Evolutionary conservation across 305 asterid species (phyloP).

Genomic region (Rubia peregrina): DNA sequence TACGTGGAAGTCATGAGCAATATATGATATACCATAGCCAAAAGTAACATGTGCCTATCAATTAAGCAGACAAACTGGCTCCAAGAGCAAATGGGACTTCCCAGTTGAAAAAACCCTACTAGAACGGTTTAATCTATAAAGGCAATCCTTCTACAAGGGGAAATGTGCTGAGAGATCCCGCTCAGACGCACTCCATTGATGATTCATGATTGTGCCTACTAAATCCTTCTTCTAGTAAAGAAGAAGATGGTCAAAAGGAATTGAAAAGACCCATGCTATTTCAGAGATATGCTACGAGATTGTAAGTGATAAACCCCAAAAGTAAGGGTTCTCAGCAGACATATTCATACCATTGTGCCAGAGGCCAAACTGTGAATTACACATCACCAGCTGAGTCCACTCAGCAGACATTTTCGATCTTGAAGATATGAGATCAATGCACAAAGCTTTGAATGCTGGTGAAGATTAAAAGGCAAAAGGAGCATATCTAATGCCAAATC

Average conservation of each 20-base stretch:
- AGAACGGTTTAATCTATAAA: neutral
- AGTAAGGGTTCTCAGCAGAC: neutral
- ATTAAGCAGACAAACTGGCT: neutral
- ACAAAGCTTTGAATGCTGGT: neutral
- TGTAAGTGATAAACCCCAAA: neutral
- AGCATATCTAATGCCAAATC: neutral
- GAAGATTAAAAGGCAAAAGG: neutral
- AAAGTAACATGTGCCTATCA: neutral
- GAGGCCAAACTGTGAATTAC: slow-evolving; percentile 3
- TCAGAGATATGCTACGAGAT: neutral
- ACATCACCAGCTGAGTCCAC: slow-evolving; percentile 2
- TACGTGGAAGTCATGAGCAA: neutral
- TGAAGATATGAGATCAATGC: neutral
- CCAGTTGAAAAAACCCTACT: slow-evolving; percentile 3
- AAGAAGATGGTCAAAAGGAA: neutral
- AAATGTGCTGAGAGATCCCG: neutral
- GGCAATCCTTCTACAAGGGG: neutral
- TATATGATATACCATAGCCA: neutral
- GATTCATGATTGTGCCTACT: neutral
- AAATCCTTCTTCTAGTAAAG: neutral
- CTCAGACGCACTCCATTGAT: slow-evolving; percentile 1
- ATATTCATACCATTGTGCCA: neutral
- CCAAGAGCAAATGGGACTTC: neutral
- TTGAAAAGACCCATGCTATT: neutral
- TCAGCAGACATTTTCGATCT: neutral